phyloP scores from a whole-genome alignment of 2,329 filamentous ascomycete genomes.

The Phyllachora maydis region DNA sequence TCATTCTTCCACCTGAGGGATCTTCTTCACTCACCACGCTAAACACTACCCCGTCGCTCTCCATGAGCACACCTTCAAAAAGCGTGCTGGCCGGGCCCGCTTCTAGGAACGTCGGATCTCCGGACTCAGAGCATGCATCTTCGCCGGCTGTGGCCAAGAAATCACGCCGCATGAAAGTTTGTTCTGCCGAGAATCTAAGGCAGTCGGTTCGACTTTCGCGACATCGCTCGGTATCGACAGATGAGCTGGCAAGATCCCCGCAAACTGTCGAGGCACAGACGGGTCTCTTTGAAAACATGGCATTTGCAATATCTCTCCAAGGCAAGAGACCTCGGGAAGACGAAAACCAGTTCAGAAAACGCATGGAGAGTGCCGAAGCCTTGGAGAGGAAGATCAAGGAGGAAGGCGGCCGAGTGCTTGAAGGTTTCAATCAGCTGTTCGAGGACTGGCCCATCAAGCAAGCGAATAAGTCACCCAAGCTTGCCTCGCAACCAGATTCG shows the following conservation, averaged over 20 bases:
- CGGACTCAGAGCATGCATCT: constrained; percentile 3
- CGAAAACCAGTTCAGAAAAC: constrained; percentile 22
- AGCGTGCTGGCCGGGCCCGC: too few relatives aligned
- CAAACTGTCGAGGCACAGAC: background rate
- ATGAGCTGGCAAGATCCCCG: constrained; percentile 23
- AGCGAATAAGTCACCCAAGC: constrained; percentile 9
- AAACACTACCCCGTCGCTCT: too few relatives aligned
- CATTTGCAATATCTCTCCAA: constrained; percentile 65
- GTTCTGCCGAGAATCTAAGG: constrained; percentile 8
- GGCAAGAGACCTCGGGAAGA: constrained; percentile 26
- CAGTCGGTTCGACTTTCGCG: constrained; percentile 8
- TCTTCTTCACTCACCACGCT: too few relatives aligned
- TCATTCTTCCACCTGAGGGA: too few relatives aligned
- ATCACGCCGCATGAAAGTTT: too few relatives aligned
- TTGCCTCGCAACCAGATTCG: constrained; percentile 6
- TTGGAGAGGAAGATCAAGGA: constrained; percentile 42
- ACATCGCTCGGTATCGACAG: constrained; percentile 16
- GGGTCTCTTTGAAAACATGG: constrained; percentile 56
- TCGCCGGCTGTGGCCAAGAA: constrained; percentile 12
- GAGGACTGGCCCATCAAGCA: constrained; percentile 18
- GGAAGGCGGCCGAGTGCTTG: constrained; percentile 53
- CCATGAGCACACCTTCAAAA: too few relatives aligned
- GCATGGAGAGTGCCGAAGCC: constrained; percentile 16
- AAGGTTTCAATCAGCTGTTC: constrained; percentile 71
- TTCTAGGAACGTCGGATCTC: background rate